Evolutionary conservation across 2,329 filamentous ascomycete species (phyloP), one percentile per base, ranked within the genome.

Genomic region (Scytalidium lignicola): DNA sequence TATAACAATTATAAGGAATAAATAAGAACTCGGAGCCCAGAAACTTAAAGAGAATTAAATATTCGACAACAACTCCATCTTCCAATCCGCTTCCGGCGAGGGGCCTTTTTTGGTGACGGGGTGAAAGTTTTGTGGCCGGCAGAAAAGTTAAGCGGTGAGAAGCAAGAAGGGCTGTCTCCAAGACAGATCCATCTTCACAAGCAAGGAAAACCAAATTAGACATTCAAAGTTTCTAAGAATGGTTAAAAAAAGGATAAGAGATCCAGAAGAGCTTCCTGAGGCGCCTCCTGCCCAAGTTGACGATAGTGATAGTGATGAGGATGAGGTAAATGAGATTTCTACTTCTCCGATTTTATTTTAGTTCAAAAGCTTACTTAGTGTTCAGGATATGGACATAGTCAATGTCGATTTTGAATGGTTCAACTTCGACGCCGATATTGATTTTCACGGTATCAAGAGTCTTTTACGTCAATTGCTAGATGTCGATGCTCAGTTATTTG

Each of bases 361-460:
- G 4, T 17, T 9, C 7, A 37, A 37, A 37, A 15, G 32, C 15
- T 48, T 43, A 37, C 51, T 55, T 18, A 52, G 19, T 7, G 5
- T 29, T 5, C 48, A 95, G 88, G 89, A 96, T 62, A 86, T 90
- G 63, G 88, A 96, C 65, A 86, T 92, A 67, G 83, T 99, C 57
- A 86, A 97, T 65, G 90, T 97, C 50, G 92, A 97, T 57, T 99
- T 99, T 63, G 93, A 99, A 73, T 97, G 90, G 88, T 99, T 97
- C 74, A 95, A 96, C 70, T 95, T 92, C 54, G 86, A 93, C 60
- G 78, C 88, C 2, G 82, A 87, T 7, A 79, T 95, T 60, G 93
- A 99, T 69, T 97, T 97, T 69, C 92, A 97, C 70, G 93, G 93
- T 51, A 80, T 95, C 60, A 96, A 96, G 69, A 86, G 83, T 9